Evolutionary conservation across 805 yeast genomes (phyloP).

Genomic region (Saccharomyces kudriavzevii): DNA sequence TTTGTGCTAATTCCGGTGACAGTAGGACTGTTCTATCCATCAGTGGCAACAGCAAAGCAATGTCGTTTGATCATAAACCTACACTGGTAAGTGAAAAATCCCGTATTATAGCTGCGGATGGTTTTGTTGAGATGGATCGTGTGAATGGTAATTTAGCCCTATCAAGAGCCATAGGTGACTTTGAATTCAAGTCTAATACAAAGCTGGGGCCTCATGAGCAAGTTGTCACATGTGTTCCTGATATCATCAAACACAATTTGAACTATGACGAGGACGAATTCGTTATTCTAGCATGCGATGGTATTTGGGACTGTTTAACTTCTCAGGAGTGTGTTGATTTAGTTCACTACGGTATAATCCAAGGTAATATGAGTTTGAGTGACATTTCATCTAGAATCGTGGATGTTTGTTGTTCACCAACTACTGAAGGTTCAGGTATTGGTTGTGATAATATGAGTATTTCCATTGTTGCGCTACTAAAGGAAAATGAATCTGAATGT

Average conservation of each 20-base stretch:
- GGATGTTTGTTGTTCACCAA: constrained; percentile 94
- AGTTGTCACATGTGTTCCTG: constrained; percentile 90
- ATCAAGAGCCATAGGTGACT: constrained; percentile 78
- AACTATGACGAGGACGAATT: constrained; percentile 71
- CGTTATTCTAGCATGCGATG: constrained; percentile 90
- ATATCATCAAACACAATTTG: constrained; percentile 68
- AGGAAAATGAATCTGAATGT: constrained; percentile 41
- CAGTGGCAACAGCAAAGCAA: constrained; percentile 76
- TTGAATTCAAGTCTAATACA: constrained; percentile 67
- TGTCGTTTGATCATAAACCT: constrained; percentile 85
- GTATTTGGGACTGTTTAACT: constrained; percentile 96
- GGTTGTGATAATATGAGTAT: constrained; percentile 99
- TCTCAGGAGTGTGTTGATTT: constrained; percentile 91
- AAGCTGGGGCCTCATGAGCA: constrained; percentile 91
- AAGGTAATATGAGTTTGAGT: constrained; percentile 49
- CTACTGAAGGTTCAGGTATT: constrained; percentile 83
- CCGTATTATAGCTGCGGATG: constrained; percentile 92
- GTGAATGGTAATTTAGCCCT: constrained; percentile 94
- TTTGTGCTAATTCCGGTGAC: constrained; percentile 94
- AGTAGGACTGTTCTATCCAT: constrained; percentile 85
- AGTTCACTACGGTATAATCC: constrained; percentile 81
- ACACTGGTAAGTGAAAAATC: constrained; percentile 86
- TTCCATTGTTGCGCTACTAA: constrained; percentile 72
- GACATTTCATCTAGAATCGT: constrained; percentile 81
- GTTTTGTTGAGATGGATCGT: constrained; percentile 92